These are phyloP conservation scores for Botrytis byssoidea DNA, from an alignment of 2,329 filamentous ascomycete species.

Conservation along the genomic window DNA sequence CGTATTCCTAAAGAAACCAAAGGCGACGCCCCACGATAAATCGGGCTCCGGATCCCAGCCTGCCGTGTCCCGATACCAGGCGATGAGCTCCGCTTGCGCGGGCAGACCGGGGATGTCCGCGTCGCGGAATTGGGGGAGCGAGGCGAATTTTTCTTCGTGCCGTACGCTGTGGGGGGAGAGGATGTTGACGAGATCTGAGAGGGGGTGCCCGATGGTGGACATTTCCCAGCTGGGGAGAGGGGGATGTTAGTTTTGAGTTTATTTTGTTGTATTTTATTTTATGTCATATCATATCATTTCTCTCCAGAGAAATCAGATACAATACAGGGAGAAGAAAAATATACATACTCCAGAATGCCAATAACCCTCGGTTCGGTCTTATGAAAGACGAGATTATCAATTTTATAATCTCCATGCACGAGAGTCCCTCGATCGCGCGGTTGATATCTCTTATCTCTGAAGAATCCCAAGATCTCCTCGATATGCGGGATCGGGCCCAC, in stretches of 20 bases:
- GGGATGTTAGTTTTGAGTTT: constrained; percentile 5
- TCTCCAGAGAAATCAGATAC: neutral
- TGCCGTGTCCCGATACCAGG: constrained; percentile 66
- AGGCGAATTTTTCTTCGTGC: constrained; percentile 33
- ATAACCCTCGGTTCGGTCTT: constrained; percentile 84
- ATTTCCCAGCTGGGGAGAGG: constrained; percentile 76
- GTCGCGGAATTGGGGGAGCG: constrained; percentile 41
- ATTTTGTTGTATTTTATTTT: neutral
- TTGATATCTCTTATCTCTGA: constrained; percentile 65
- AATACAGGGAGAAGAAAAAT: neutral
- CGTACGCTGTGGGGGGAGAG: constrained; percentile 48
- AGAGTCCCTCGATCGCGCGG: constrained; percentile 76
- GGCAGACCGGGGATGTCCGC: constrained; percentile 55
- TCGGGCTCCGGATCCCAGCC: constrained; percentile 70
- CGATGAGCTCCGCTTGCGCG: constrained; percentile 54
- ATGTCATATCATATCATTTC: neutral
- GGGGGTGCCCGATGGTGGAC: constrained; percentile 94
- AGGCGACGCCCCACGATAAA: constrained; percentile 60
- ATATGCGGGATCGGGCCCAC: constrained; percentile 86
- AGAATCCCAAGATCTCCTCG: constrained; percentile 75
- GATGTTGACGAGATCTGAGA: constrained; percentile 87
- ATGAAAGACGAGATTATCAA: constrained; percentile 87
- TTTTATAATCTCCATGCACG: constrained; percentile 96
- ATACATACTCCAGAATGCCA: constrained; percentile 77
- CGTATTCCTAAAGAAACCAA: constrained; percentile 59